phyloP scores from a whole-genome alignment of 148 eudicot genomes.

The Fagopyrum tataricum region DNA sequence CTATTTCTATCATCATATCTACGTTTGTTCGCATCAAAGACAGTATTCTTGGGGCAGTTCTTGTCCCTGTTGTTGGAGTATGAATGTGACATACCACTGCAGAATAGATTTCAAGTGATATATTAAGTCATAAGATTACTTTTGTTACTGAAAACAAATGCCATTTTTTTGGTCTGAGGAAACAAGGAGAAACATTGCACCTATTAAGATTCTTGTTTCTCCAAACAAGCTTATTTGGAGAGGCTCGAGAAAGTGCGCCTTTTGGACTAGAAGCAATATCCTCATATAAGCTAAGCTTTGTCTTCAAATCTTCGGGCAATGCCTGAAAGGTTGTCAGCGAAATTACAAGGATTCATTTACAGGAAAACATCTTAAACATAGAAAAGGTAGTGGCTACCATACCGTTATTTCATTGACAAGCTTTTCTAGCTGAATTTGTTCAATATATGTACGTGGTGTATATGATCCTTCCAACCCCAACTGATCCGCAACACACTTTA shows the following conservation, averaged over 20 bases:
- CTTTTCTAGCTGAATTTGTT: constrained; percentile 93
- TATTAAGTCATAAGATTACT: neutral
- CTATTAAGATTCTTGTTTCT: constrained; percentile 56
- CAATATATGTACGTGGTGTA: constrained; percentile 91
- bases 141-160: neutral
- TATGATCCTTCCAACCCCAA: constrained; percentile 87
- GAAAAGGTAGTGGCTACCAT: constrained; percentile 17
- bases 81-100: constrained; percentile 56
- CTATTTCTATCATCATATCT: constrained; percentile 44
- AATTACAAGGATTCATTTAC: constrained; percentile 7
- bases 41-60: constrained; percentile 31
- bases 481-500: constrained; percentile 61
- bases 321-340: constrained; percentile 42
- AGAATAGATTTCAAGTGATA: neutral
- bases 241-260: constrained; percentile 71
- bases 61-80: constrained; percentile 61
- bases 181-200: constrained; percentile 23
- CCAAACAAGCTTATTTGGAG: constrained; percentile 51
- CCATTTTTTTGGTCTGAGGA: neutral
- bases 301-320: constrained; percentile 84
- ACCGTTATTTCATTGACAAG: constrained; percentile 95
- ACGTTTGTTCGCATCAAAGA: constrained; percentile 32
- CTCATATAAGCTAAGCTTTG: constrained; percentile 86
- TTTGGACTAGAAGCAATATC: constrained; percentile 71
- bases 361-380: constrained; percentile 1